These are phyloP conservation scores for Stramenopiles sp. DNA, from an alignment of 352 stramenopile species.

Conservation along the genomic window DNA sequence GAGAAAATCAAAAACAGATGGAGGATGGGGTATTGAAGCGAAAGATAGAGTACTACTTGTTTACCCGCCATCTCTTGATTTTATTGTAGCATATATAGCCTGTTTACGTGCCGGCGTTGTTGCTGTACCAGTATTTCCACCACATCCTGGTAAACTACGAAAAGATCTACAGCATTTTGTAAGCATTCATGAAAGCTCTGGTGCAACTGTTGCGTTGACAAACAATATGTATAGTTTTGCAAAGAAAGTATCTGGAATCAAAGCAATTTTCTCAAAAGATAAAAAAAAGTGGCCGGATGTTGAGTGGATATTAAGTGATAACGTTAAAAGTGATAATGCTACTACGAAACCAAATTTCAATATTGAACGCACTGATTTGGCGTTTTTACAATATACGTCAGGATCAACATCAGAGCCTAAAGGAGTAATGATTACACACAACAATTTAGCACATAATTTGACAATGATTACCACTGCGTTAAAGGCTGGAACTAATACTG, in stretches of 20 bases:
- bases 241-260: too few relatives aligned
- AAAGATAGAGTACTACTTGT: slow-evolving; percentile 78
- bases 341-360: slow-evolving; percentile 21
- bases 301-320: too few relatives aligned
- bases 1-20: too few relatives aligned
- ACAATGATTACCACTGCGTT: slow-evolving; percentile 77
- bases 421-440: slow-evolving; percentile 89
- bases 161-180: slow-evolving; percentile 87
- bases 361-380: slow-evolving; percentile 37
- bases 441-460: slow-evolving; percentile 89
- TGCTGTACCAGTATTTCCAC: slow-evolving; percentile 73
- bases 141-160: slow-evolving; percentile 74
- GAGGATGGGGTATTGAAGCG: too few relatives aligned
- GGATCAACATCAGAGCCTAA: slow-evolving; percentile 93
- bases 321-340: too few relatives aligned
- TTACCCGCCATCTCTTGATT: slow-evolving; percentile 88
- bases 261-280: too few relatives aligned
- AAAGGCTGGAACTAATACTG: slow-evolving; percentile 54
- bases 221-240: too few relatives aligned
- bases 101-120: slow-evolving; percentile 77
- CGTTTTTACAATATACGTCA: slow-evolving; percentile 98
- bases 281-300: too few relatives aligned
- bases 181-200: slow-evolving; percentile 63
- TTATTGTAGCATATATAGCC: slow-evolving; percentile 87
- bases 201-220: slow-evolving; percentile 74